Conservation (phyloP, 2,329 filamentous ascomycete genomes). For the Chaetomiaceae sp. region DNA sequence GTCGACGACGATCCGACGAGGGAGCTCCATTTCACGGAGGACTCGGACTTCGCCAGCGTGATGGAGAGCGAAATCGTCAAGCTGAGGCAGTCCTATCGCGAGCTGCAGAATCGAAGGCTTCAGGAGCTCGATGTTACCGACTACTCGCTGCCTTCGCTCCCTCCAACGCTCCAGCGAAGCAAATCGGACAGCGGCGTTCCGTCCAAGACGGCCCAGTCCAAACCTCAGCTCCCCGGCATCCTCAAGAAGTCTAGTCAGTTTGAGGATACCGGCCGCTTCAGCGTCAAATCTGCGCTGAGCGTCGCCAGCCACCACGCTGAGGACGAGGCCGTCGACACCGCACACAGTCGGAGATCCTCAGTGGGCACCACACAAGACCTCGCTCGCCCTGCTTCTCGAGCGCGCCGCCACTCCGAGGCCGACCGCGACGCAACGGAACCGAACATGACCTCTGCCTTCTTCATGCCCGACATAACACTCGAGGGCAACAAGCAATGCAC, state of each 20-base stretch:
- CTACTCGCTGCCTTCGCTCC: constrained; percentile 28
- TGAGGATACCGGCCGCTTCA: constrained; percentile 34
- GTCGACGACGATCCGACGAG: constrained; percentile 36
- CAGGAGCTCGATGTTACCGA: constrained; percentile 27
- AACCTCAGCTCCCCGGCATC: constrained; percentile 30
- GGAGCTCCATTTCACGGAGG: constrained; percentile 35
- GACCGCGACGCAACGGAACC: constrained; percentile 36
- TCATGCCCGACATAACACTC: constrained; percentile 55
- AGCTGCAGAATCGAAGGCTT: constrained; percentile 23
- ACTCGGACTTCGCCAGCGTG: constrained; percentile 32
- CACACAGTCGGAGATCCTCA: constrained; percentile 15
- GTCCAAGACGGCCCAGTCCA: constrained; percentile 17
- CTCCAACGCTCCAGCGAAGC: constrained; percentile 20
- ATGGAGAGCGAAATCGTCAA: constrained; percentile 29
- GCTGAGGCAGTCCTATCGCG: constrained; percentile 27
- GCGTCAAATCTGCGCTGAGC: constrained; percentile 33
- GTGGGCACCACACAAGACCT: constrained; percentile 20
- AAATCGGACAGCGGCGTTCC: constrained; percentile 21
- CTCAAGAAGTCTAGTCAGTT: constrained; percentile 34
- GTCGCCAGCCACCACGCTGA: constrained; percentile 30
- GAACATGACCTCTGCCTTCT: constrained; percentile 56
- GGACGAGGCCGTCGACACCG: constrained; percentile 9
- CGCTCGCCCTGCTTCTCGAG: constrained; percentile 23
- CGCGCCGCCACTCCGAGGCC: constrained; percentile 27
- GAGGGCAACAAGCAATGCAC: constrained; percentile 39